Base-by-base conservation (phyloP, 1,139 yeast species). In the Magnusiomyces fungicola region DNA sequence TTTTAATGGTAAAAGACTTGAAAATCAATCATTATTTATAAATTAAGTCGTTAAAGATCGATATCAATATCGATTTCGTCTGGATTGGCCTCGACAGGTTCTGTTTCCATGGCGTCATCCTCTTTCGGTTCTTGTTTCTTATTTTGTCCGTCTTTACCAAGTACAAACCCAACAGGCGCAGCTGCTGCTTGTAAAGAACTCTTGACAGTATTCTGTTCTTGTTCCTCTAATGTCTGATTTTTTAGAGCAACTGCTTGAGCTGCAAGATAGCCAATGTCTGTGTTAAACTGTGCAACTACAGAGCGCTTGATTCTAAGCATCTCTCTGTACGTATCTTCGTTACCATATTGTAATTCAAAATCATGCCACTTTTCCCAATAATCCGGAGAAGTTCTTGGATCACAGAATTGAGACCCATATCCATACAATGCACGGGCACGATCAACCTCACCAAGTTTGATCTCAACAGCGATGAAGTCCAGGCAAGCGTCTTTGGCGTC, bases 301-400 rank as follows among this genome's bases (percentile, higher is more conserved):
- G 75, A 69, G 46, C 90, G 71, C 62, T 81, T 85, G 57, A 74
- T 70, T 45, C 83, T 70, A 22, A 89, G 65, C 90, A 88, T 83
- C 16, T 81, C 83, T 58, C 84, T 88, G 64, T 78, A 88, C 0
- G 85, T 78, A 1, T 72, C 73, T 59, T 85, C 95, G 54, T 76
- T 70, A 1, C 97, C 97, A 62, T 78, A 60, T 19, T 76, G 71
- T 37, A 86, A 63, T 61, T 89, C 97, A 64, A 88, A 87, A 12
- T 70, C 65, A 51, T 81, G 83, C 95, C 96, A 89, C 40, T 67
- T 65, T 1, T 66, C 65, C 90, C 90, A 83, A 9, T 76, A 63
- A 3, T 63, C 64, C 50, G 57, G 43, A 6, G 63, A 57, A 3
- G 55, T 49, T 24, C 61, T 52, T 1, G 79, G 78, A n/a, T 74